Evolutionary conservation across 1,284 basidiomycete genomes (phyloP).

Genomic region (Apiotrichum mycotoxinovorans): DNA sequence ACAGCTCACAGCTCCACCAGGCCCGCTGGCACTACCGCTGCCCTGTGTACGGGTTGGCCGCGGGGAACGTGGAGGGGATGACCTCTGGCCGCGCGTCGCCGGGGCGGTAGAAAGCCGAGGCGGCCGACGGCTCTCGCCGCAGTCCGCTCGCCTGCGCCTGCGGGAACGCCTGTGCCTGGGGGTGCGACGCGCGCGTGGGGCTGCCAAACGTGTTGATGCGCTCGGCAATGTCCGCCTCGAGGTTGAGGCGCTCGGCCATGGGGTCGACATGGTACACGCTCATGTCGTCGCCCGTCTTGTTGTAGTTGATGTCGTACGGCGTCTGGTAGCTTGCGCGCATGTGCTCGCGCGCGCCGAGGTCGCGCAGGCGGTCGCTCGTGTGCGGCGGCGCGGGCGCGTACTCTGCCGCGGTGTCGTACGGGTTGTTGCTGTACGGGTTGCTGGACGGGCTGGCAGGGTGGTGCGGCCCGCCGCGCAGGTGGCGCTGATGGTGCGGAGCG

Average conservation of each 20-base stretch:
- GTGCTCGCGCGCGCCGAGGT: background rate
- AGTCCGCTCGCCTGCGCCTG: slow-evolving; percentile 4
- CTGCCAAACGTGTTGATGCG: background rate
- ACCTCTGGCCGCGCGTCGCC: background rate
- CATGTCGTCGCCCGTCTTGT: slow-evolving; percentile 23
- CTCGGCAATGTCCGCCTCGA: slow-evolving; percentile 11
- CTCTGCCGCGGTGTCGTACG: too few species aligned
- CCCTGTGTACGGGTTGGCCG: background rate
- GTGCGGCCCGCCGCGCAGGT: background rate
- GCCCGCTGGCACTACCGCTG: too few species aligned
- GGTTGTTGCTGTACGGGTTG: too few species aligned
- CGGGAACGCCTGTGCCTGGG: slow-evolving; percentile 2
- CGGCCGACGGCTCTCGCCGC: slow-evolving; percentile 8
- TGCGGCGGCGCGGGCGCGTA: background rate
- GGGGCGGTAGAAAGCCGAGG: slow-evolving; percentile 4
- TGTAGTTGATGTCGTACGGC: slow-evolving; percentile 33
- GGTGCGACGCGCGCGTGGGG: background rate
- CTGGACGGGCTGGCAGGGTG: background rate
- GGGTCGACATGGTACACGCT: slow-evolving; percentile 29
- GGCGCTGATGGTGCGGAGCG: background rate
- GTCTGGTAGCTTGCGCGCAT: slow-evolving; percentile 25
- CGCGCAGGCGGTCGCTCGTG: background rate
- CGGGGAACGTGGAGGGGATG: slow-evolving; percentile 11
- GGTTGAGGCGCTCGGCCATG: slow-evolving; percentile 12
- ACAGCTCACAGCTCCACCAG: too few species aligned